Evolutionary conservation across 108 stramenopile species (phyloP), one percentile per base, ranked within the genome.

Genomic region (Discostella pseudostelligera): DNA sequence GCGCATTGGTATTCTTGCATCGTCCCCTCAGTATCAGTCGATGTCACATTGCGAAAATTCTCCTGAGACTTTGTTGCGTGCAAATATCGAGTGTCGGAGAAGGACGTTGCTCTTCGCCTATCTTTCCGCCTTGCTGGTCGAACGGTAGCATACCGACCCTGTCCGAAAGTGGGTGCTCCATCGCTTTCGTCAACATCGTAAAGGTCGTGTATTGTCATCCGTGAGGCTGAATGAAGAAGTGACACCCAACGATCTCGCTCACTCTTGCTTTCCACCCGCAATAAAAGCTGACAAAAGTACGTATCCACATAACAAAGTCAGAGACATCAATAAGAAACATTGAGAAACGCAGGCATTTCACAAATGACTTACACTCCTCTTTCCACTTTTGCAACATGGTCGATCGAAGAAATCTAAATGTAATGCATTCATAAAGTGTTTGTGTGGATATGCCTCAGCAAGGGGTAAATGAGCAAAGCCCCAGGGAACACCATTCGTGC

Each of bases 341-440:
- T 13, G 13, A n/a, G n/a, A n/a, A n/a, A n/a, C 16, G n/a, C 32
- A 32, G 11, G 3, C n/a, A 40, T 53, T 4, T 0, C 20, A 2
- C 9, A 16, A 53, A 25, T 1, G 39, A 82, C 81, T 72, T 50
- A 84, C 84, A 55, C 67, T 63, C 59, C 83, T 62, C 14, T 78
- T 85, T 12, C 88, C 87, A 32, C 81, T 69, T 59, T 87, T 86
- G 39, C 69, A 73, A 47, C 89, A 91, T 0, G 89, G 89, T 51
- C 80, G 84, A 39, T 75, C 85, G 73, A 81, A 92, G 69, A 83
- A 92, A 26, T 87, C 82, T 22, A 92, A 42, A 60, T 84, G 81
- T 5, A 92, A 57, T n/a, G 83, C 82, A 71, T 88, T 78, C 20
- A 61, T 59, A 56, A 87, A 87, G 42, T 84, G 81, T 22, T 69